These are phyloP conservation scores for Clavulina sp. DNA, from an alignment of 768 basidiomycete genomes.

Conservation along the genomic window DNA sequence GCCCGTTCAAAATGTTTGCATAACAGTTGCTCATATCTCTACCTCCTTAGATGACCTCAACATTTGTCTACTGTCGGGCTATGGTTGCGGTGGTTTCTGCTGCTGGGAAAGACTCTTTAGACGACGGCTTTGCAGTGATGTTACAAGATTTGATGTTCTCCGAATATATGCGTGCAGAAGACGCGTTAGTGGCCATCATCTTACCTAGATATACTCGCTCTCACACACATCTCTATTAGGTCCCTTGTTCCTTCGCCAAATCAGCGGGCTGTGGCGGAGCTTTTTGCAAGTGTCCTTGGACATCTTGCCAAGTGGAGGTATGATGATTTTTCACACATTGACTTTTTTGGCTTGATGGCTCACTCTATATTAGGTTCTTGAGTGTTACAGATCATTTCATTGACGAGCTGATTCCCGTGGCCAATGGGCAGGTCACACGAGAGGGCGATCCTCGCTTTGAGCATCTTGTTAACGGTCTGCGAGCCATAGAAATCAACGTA, in stretches of 20 bases:
- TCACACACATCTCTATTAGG: constrained; percentile 21
- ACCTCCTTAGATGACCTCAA: constrained; percentile 39
- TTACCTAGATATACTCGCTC: not conserved
- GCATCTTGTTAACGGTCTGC: constrained; percentile 64
- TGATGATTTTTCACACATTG: constrained; percentile 15
- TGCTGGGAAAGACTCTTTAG: constrained; percentile 58
- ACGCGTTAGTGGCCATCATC: constrained; percentile 20
- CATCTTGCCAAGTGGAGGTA: constrained; percentile 68
- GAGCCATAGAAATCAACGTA: constrained; percentile 70
- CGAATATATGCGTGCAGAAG: constrained; percentile 49
- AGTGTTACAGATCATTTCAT: constrained; percentile 89
- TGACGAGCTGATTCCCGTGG: constrained; percentile 55
- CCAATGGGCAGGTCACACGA: constrained; percentile 57
- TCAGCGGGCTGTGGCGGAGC: constrained; percentile 60
- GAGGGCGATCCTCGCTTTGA: constrained; percentile 73
- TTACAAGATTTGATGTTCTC: constrained; percentile 84
- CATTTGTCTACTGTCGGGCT: constrained; percentile 81
- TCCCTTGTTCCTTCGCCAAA: constrained; percentile 50
- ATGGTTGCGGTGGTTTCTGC: constrained; percentile 59
- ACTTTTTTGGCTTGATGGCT: not conserved
- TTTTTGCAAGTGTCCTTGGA: constrained; percentile 73
- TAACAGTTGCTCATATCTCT: not conserved
- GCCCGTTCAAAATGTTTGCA: not conserved
- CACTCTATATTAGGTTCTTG: constrained; percentile 39
- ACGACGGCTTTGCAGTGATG: constrained; percentile 56